These are phyloP conservation scores for Microdochium nivale DNA, from an alignment of 2,329 filamentous ascomycete genomes.

Conservation along the genomic window DNA sequence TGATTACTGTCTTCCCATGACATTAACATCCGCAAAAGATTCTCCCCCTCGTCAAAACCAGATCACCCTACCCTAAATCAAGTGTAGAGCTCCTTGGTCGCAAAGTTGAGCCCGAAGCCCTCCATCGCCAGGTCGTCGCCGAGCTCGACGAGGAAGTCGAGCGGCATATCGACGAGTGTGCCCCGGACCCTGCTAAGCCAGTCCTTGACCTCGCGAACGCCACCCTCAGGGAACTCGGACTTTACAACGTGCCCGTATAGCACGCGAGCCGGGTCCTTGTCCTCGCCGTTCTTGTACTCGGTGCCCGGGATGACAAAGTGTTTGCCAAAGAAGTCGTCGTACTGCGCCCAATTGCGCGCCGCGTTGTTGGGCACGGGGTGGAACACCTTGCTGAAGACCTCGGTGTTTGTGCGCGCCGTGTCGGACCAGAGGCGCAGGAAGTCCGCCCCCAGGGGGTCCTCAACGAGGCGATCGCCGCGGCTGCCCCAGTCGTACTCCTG, in stretches of 20 bases:
- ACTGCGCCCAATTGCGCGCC: conserved; percentile 64
- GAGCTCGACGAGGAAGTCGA: conserved; percentile 73
- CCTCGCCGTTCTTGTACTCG: conserved; percentile 28
- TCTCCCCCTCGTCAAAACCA: conserved; percentile 3
- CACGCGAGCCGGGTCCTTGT: conserved; percentile 19
- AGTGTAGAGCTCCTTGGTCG: conserved; percentile 69
- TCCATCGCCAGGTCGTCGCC: conserved; percentile 74
- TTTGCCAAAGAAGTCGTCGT: conserved; percentile 60
- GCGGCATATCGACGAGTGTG: conserved; percentile 79
- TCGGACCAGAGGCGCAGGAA: conserved; percentile 66
- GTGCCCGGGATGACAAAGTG: conserved; percentile 53
- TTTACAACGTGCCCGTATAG: conserved; percentile 80
- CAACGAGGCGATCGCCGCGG: conserved; percentile 57
- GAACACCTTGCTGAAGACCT: conserved; percentile 74
- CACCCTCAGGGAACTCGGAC: conserved; percentile 66
- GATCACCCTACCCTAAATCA: no score
- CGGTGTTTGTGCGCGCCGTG: conserved; percentile 70
- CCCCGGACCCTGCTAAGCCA: conserved; percentile 59
- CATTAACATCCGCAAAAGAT: no score
- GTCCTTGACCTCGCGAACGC: conserved; percentile 65
- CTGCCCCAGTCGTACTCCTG: conserved; percentile 71
- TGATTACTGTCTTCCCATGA: background rate
- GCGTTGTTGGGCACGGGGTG: conserved; percentile 65
- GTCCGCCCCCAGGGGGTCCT: conserved; percentile 60
- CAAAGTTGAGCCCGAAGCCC: conserved; percentile 61